phyloP scores from a whole-genome alignment of 2,329 filamentous ascomycete genomes.

The Xylariomycetidae sp. region DNA sequence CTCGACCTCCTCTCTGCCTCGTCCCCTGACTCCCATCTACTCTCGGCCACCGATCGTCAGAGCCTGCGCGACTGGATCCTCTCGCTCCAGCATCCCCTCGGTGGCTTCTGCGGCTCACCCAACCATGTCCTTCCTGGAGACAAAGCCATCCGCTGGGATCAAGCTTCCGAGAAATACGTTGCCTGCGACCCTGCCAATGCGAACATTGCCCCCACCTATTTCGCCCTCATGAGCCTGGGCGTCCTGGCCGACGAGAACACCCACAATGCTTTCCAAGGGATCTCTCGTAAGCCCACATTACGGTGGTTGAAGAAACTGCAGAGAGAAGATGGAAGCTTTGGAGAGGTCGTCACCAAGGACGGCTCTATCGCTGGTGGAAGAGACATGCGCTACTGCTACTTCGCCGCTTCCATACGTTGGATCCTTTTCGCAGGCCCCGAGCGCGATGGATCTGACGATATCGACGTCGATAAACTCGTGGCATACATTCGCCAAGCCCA shows the following conservation, averaged over 20 bases:
- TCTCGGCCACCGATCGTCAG: slow-evolving; percentile 38
- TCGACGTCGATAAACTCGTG: slow-evolving; percentile 66
- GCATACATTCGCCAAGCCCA: slow-evolving; percentile 63
- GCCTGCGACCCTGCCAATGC: slow-evolving; percentile 43
- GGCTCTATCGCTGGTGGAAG: slow-evolving; percentile 63
- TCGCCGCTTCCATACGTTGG: slow-evolving; percentile 75
- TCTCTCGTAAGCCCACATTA: slow-evolving; percentile 63
- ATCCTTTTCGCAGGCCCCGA: slow-evolving; percentile 61
- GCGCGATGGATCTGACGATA: slow-evolving; percentile 56
- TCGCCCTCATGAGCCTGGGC: slow-evolving; percentile 71
- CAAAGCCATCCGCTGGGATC: slow-evolving; percentile 29
- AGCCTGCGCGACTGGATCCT: slow-evolving; percentile 71
- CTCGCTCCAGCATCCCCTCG: slow-evolving; percentile 73
- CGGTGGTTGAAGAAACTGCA: slow-evolving; percentile 72
- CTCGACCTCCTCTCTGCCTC: slow-evolving; percentile 72
- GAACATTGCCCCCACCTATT: slow-evolving; percentile 83
- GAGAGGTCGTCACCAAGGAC: slow-evolving; percentile 63
- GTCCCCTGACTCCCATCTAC: slow-evolving; percentile 33
- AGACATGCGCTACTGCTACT: slow-evolving; percentile 85
- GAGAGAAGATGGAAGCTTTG: slow-evolving; percentile 82
- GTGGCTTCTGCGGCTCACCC: slow-evolving; percentile 85
- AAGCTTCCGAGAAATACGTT: slow-evolving; percentile 23
- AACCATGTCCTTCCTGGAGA: slow-evolving; percentile 47
- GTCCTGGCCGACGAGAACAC: slow-evolving; percentile 37
- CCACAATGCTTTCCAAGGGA: slow-evolving; percentile 47